Evolutionary conservation across 2,329 filamentous ascomycete genomes (phyloP).

Genomic region (Fusarium scirpi): DNA sequence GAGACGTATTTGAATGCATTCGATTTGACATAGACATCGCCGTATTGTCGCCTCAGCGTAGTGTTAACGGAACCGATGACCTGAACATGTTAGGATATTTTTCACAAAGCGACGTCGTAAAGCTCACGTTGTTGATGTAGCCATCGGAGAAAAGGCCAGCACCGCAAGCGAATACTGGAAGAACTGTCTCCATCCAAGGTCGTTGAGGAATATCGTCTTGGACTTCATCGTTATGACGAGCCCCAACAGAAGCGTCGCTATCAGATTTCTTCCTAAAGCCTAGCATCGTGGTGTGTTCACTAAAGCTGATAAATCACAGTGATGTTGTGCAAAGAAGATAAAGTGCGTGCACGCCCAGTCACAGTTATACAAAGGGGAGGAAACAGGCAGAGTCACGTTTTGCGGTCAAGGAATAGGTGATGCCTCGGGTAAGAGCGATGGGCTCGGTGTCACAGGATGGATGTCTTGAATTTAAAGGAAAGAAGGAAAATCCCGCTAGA

Average conservation of each 20-base stretch:
- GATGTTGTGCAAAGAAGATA: neutral
- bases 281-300: slow-evolving; percentile 27
- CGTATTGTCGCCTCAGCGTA: slow-evolving; percentile 77
- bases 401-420: neutral
- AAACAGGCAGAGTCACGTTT: slow-evolving; percentile 1
- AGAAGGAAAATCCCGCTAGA: neutral
- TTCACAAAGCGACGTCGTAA: neutral
- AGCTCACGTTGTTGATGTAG: slow-evolving; percentile 83
- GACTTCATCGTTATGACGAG: slow-evolving; percentile 8
- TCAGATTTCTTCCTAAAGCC: slow-evolving; percentile 32
- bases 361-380: slow-evolving; percentile 3
- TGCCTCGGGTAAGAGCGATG: slow-evolving; percentile 13
- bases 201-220: slow-evolving; percentile 17
- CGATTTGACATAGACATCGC: slow-evolving; percentile 74
- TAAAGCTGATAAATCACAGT: neutral
- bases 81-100: slow-evolving; percentile 53
- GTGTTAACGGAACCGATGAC: slow-evolving; percentile 91
- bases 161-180: slow-evolving; percentile 87
- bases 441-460: slow-evolving; percentile 24
- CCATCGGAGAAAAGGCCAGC: slow-evolving; percentile 92
- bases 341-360: slow-evolving; percentile 16
- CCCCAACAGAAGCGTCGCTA: slow-evolving; percentile 24
- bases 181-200: slow-evolving; percentile 38
- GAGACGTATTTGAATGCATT: slow-evolving; percentile 79
- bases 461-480: slow-evolving; percentile 10